Base-by-base conservation (phyloP, 1,139 yeast genomes). In the Komagataea norvegica region DNA sequence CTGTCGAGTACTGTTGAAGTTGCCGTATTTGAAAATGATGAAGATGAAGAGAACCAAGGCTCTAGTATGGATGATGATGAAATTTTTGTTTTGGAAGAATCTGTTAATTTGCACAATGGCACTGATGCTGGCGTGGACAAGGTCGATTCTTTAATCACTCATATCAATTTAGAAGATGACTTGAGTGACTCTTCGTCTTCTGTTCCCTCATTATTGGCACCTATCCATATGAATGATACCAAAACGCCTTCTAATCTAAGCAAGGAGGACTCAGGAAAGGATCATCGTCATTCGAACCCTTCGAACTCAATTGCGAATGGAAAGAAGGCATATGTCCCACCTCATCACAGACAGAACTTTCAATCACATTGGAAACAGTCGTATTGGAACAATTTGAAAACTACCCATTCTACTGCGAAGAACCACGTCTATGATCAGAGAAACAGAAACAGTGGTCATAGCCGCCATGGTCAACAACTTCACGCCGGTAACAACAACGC, bases 31-130 rank as follows among this genome's bases (percentile, higher is more conserved):
- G 71, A 67, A 45, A 69, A 63, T 41, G 65, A 45, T 16, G 68
- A 64, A 43, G 67, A 61, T 23, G 68, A 30, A 21, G 68, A 64
- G 42, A 66, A 60, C 20, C 68, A 29, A n/a, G 19, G 15, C 6
- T 32, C 36, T 8, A 34, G 28, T 22, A 21, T 25, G n/a, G 26
- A 64, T 45, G 69, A 62, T 40, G 63, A 61, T 18, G 41, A 29
- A 4, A 44, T 68, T 43, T 70, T 69, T 39, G 56, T 68, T 22
- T 51, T 68, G 33, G 74, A 69, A 41, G 72, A 68, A 35, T 55
- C 55, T 28, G 62, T 57, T 30, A 51, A 57, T 19, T 60, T 31
- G 19, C 20, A 15, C n/a, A 25, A 25, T 3, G 16, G 9, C 11
- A 24, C 38, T 25, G 51, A 41, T 45, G 54, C 46, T 11, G 41